Base-by-base conservation (phyloP, 768 basidiomycete species). In the Russula sp. region DNA sequence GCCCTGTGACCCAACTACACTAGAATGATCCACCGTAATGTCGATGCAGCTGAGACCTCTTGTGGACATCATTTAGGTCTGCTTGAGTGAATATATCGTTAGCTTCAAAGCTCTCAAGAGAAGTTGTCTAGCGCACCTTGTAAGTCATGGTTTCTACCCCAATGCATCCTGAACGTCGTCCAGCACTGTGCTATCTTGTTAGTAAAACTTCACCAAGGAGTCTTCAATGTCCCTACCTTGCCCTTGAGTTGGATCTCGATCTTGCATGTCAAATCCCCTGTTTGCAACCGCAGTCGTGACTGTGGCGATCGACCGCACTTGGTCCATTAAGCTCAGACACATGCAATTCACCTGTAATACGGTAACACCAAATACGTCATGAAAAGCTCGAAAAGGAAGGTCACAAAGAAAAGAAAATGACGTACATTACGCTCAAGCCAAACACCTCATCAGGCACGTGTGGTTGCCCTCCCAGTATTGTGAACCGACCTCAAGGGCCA, bases 261-360 rank as follows among this genome's bases (percentile, higher is more conserved):
- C 78, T 91, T 93, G 74, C 91, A 89, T 0, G 87, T 89, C 77
- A 93, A 77, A 71, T 95, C 91, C 32, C 94, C 94, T 44, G 22
- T 84, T 81, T 31, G 94, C 92, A 54, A 95, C 91, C n/a, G 90
- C 89, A 1, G 88, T 92, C 2, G 91, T 92, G 53, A 92, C 90
- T 18, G 81, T 59, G 91, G n/a, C n/a, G n/a, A n/a, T n/a, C n/a
- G n/a, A n/a, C n/a, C n/a, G n/a, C n/a, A 91, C 88, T 80, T 82
- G 81, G 71, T 87, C 86, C 35, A 88, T 90, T 65, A 88, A 74
- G 58, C 84, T 88, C 5, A 82, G 82, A 74, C 88, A 89, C 88
- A 89, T 88, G 63, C 86, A 78, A 73, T 87, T 86, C 59, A 89
- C 85, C 84, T 83, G 59, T 44, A n/a, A 3, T 32, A 59, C 6